Evolutionary conservation across 163 green algal genomes (phyloP), one percentile per base, ranked within the genome.

Genomic region (Chlamydomonas reinhardtii): DNA sequence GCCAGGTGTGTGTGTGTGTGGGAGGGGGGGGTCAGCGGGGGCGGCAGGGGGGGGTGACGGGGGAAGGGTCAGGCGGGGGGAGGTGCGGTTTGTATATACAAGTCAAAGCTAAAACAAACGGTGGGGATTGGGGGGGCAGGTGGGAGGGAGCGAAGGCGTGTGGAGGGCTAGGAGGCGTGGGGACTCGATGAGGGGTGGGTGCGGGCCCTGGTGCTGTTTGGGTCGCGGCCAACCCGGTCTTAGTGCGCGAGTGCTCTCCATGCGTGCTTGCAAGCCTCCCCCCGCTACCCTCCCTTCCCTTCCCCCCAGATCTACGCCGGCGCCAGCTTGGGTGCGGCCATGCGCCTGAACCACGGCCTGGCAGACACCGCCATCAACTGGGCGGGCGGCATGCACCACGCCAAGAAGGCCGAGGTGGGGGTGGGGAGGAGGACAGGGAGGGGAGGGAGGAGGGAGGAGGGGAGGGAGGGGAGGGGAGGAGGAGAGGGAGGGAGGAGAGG

Each of bases 361-460:
- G 88, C 91, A 17, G 96, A 99, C 88, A 93, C 96, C 17, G 95
- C 93, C 48, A 96, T 99, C 85, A 99, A 99, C 91, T 99, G 97
- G 97, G 89, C 93, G 19, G 97, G 97, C 1, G 97, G 97, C 2
- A 90, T 99, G 83, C 97, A 99, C 85, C 97, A 99, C 84, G 97
- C 94, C 31, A 98, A 98, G 72, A 98, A 97, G 87, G 85, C 84
- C 29, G 93, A 97, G 90, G 96, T 94, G 78, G 31, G 85, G 15
- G 48, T 56, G 17, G 34, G 12, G 70, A 14, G 61, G 61, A 39
- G 64, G 68, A 54, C 59, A 34, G 9, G 61, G 72, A 43, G 20
- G 64, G 6, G 3, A 27, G 64, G 29, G 29, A 27, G 25, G 72
- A 29, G 27, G 25, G 72, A 20, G 35, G 39, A 39, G 43, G 72